phyloP scores from a whole-genome alignment of 257 asterid genomes.

The Solanum habrochaites region DNA sequence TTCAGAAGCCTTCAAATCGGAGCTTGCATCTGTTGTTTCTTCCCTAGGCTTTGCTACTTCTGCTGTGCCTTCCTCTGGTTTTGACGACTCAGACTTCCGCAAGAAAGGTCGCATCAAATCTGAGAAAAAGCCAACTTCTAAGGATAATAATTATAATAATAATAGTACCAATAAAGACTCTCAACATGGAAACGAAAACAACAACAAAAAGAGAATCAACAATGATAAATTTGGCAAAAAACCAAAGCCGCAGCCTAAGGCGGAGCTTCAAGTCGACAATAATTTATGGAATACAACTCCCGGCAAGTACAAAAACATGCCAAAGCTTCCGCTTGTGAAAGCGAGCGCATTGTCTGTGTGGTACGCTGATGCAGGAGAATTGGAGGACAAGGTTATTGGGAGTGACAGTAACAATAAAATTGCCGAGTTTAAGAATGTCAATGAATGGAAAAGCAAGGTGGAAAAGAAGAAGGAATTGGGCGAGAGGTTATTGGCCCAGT shows the following conservation, averaged over 20 bases:
- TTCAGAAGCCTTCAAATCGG: slow-evolving; percentile 35
- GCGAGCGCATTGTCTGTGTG: slow-evolving; percentile 43
- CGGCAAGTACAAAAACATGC: slow-evolving; percentile 41
- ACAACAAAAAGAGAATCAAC: background rate
- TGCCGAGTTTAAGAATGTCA: slow-evolving; percentile 29
- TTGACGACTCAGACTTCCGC: slow-evolving; percentile 79
- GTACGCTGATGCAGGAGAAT: slow-evolving; percentile 56
- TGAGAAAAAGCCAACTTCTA: background rate
- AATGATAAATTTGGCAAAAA: background rate
- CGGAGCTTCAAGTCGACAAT: background rate
- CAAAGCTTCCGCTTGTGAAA: slow-evolving; percentile 70
- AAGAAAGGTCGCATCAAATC: slow-evolving; percentile 48
- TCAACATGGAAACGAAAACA: background rate
- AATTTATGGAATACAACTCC: background rate
- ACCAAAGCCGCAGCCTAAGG: slow-evolving; percentile 1
- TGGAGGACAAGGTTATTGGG: slow-evolving; percentile 66
- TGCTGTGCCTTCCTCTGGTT: slow-evolving; percentile 42
- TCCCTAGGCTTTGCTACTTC: slow-evolving; percentile 58
- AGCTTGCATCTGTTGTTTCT: slow-evolving; percentile 77
- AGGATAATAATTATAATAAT: background rate
- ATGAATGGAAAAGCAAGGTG: slow-evolving; percentile 69
- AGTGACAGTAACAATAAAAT: slow-evolving; percentile 21
- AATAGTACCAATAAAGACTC: background rate
- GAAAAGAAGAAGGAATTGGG: slow-evolving; percentile 74
- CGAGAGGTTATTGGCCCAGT: slow-evolving; percentile 71